Conservation (phyloP, 805 yeast genomes). For the Metschnikowia amazonensis region DNA sequence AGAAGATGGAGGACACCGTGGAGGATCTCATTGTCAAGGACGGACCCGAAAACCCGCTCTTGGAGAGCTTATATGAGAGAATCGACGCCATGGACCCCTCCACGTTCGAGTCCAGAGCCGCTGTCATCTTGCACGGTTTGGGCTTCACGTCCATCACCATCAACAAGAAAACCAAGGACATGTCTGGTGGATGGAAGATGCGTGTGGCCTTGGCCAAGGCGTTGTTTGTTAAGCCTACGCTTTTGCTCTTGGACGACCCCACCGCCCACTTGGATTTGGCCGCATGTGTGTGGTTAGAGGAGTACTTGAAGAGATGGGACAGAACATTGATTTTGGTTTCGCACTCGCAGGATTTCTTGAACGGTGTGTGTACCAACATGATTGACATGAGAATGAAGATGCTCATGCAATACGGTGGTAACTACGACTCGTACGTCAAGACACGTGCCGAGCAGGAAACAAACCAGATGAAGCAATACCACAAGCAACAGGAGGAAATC, state of each 20-base stretch:
- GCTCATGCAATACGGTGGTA: conserved; percentile 87
- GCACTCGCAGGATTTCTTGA: conserved; percentile 98
- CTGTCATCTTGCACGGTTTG: conserved; percentile 91
- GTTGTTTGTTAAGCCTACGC: conserved; percentile 94
- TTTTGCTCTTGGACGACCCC: conserved; percentile 93
- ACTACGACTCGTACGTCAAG: conserved; percentile 94
- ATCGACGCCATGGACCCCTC: conserved; percentile 94
- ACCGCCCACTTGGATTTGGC: conserved; percentile 99
- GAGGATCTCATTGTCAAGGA: conserved; percentile 86
- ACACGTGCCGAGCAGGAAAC: conserved; percentile 92
- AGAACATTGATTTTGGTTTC: conserved; percentile 91
- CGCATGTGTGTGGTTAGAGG: conserved; percentile 99
- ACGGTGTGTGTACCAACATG: conserved; percentile 98
- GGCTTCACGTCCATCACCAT: conserved; percentile 90
- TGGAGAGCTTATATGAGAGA: conserved; percentile 90
- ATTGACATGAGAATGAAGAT: conserved; percentile 90
- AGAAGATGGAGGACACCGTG: conserved; percentile 83
- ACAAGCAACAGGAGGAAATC: conserved; percentile 98
- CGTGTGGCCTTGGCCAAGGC: conserved; percentile 98
- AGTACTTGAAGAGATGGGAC: conserved; percentile 91
- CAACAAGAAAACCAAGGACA: conserved; percentile 91
- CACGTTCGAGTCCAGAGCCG: conserved; percentile 95
- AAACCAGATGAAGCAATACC: conserved; percentile 96
- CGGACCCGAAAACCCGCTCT: conserved; percentile 86
- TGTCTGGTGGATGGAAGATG: conserved; percentile 99